phyloP scores from a whole-genome alignment of 2,329 filamentous ascomycete species.

The Ampelomyces quisqualis region DNA sequence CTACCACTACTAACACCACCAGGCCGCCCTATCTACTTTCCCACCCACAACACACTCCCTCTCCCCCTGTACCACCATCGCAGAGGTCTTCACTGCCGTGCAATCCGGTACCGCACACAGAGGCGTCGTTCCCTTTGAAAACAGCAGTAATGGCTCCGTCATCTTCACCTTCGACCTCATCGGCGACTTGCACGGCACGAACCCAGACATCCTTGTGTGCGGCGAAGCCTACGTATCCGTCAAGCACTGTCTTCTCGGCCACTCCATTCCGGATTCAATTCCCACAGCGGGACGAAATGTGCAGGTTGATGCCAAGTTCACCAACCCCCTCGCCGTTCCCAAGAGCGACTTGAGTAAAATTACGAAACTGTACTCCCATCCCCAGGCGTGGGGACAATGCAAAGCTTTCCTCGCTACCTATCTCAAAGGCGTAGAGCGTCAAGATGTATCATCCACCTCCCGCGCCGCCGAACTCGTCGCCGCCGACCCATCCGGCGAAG shows the following conservation, averaged over 20 bases:
- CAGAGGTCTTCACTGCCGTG: slow-evolving; percentile 77
- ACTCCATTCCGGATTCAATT: slow-evolving; percentile 3
- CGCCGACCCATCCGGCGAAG: slow-evolving; percentile 59
- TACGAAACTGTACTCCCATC: slow-evolving; percentile 82
- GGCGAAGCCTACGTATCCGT: slow-evolving; percentile 85
- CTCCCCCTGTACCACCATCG: slow-evolving; percentile 49
- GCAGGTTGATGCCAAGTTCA: slow-evolving; percentile 2
- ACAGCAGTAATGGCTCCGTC: slow-evolving; percentile 91
- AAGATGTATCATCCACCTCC: slow-evolving; percentile 84
- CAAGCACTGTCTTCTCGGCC: slow-evolving; percentile 79
- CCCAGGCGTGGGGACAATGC: slow-evolving; percentile 94
- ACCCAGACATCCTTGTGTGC: slow-evolving; percentile 71
- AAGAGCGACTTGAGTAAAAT: slow-evolving; percentile 58
- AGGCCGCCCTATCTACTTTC: slow-evolving; percentile 59
- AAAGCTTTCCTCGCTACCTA: slow-evolving; percentile 68
- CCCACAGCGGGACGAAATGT: neutral
- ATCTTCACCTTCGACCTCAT: slow-evolving; percentile 87
- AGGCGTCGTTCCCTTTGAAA: slow-evolving; percentile 92
- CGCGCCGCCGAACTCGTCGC: slow-evolving; percentile 76
- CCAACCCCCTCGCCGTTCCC: slow-evolving; percentile 1
- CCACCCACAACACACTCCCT: slow-evolving; percentile 40
- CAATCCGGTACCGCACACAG: slow-evolving; percentile 64
- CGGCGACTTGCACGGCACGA: slow-evolving; percentile 67
- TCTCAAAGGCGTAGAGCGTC: slow-evolving; percentile 72
- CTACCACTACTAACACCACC: slow-evolving; percentile 2